Base-by-base conservation (phyloP, 768 basidiomycete species). In the Lentinula aciculospora region DNA sequence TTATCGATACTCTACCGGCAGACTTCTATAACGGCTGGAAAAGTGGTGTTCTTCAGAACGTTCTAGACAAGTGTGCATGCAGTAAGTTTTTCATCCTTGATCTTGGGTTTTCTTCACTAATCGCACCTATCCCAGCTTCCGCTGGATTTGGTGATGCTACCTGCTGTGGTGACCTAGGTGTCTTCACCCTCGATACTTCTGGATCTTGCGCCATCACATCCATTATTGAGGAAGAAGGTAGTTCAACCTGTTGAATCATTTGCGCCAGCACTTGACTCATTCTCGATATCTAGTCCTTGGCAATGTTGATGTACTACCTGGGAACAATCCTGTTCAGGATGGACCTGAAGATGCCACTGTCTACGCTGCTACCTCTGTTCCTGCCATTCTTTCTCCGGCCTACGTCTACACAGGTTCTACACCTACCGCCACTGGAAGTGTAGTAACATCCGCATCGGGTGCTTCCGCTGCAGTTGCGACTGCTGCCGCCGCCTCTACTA, bases 21-120 rank as follows among this genome's bases (percentile, higher is more conserved):
- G 80, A 84, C 61, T 84, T 78, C 68, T 68, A 78, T 54, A 82
- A 83, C 61, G 84, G 86, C 15, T 88, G 86, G 86, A 79, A 83
- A 47, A 61, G 65, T 1, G 78, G 77, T 50, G 75, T 84, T 32
- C 73, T 87, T 1, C 75, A 79, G 57, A 75, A 72, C 3, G 84
- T 82, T 21, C 74, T 86, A 15, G 77, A 84, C 64, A 68, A 75
- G 13, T 83, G 81, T 59, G 64, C 77, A 60, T 82, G 81, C 68
- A 72, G 58, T 64, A 47, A 27, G 56, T 57, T 19, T 32, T n/a
- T 19, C 23, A 15, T 21, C 23, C 15, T 10, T 27, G 8, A 23
- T 28, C 17, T 28, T 25, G 10, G 37, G 17, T 27, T 6, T 44
- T 28, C 42, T 23, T 45, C 15, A 10, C 17, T 32, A 13, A 50